Evolutionary conservation across 1,284 basidiomycete species (phyloP).

Genomic region (Melanopsichium pennsylvanicum): DNA sequence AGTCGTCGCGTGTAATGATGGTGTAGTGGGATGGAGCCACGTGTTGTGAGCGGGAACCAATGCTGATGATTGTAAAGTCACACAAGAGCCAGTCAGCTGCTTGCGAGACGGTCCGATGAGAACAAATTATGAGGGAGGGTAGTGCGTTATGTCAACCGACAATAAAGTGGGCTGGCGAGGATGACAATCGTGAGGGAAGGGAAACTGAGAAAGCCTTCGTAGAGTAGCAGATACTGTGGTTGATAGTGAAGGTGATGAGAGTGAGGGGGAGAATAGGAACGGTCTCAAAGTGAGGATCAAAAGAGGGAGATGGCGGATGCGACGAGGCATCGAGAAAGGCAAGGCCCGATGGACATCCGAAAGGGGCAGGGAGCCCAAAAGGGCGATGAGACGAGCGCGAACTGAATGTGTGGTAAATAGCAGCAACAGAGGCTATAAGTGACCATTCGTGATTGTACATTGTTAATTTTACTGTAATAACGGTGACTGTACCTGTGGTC

Average conservation of each 20-base stretch:
- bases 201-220: no score
- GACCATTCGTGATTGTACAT: no score
- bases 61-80: not conserved
- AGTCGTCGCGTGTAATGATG: slow-evolving; percentile 1
- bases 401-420: no score
- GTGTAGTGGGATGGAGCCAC: not conserved
- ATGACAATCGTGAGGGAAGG: not conserved
- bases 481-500: no score
- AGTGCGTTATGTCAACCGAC: not conserved
- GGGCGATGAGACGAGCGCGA: slow-evolving; percentile 1
- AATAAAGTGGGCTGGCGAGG: not conserved
- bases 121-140: no score
- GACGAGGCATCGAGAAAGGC: not conserved
- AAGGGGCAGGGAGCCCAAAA: not conserved
- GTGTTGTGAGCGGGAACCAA: not conserved
- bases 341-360: slow-evolving; percentile 2
- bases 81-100: not conserved
- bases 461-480: no score
- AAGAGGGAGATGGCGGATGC: not conserved
- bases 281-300: not conserved
- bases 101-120: no score
- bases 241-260: not conserved
- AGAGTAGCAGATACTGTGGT: no score
- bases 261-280: slow-evolving; percentile 20
- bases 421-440: no score